Evolutionary conservation across 148 eudicot genomes (phyloP), one percentile per base, ranked within the genome.

Genomic region (Camellia sinensis): DNA sequence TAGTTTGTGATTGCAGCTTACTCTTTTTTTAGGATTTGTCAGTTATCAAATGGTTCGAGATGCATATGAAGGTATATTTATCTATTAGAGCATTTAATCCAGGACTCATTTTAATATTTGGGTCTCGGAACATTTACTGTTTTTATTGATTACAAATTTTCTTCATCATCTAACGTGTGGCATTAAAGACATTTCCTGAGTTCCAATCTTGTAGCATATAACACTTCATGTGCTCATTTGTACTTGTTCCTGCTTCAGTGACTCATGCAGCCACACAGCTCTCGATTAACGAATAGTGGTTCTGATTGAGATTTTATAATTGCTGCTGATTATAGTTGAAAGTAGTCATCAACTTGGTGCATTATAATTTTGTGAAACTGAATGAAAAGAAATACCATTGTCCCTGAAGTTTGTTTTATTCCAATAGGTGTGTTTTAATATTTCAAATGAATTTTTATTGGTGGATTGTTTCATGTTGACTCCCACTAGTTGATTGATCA

Each of bases 21-120:
- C 99, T 82, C 89, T 96, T 63, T 93, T 96, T 84, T 97, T 98
- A 61, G 99, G 99, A 80, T 97, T 97, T 89, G 95, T 97, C 79
- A 94, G 91, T 90, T 97, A 94, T 80, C 97, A 94, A 82, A 94
- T 97, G 98, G 99, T 97, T 83, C 93, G 98, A 72, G 99, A 97
- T 69, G 97, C 97, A 61, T 94, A 92, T 81, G 97, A 96, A 82
- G 99, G 99, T 94, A 89, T 86, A 15, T 62, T 29, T 67, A 17
- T 78, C 53, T 54, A 43, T 67, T 67, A 17, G 64, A 0, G n/a
- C 13, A 52, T 14, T 53, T 77, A 41, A 21, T 21, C 74, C 56
- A 13, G 62, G 2, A 7, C n/a, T 73, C 62, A 53, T 53, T 73
- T 73, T 29, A 73, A 61, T 11, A 17, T 61, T 4, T 7, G 2